Base-by-base conservation (phyloP, 768 basidiomycete genomes). In the Lentinula raphanica region DNA sequence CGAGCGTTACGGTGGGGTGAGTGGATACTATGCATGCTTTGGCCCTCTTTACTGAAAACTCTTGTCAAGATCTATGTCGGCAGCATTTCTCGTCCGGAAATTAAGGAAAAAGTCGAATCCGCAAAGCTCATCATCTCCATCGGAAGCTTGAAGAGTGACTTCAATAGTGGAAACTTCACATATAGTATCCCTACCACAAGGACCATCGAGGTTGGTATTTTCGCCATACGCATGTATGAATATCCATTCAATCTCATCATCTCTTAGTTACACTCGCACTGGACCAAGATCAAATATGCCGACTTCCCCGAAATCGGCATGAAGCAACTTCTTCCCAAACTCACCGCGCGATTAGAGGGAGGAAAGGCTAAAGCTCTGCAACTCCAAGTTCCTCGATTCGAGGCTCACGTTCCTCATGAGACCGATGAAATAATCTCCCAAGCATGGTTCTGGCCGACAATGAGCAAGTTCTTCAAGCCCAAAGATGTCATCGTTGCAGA, bases 111-210 rank as follows among this genome's bases (percentile, higher is more conserved):
- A 60, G 84, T 94, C 28, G 92, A 95, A 70, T 74, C 68, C 2
- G 85, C 91, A 3, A 88, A 86, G 62, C 74, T 94, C 42, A 84
- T 92, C 51, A 66, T 95, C 12, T 88, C 88, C 12, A 74, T 95
- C 58, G 90, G 91, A 3, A 71, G 74, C 1, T 73, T 91, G 50
- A 83, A 81, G 67, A 84, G 81, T 46, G 92, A 95, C 69, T 93
- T 92, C 76, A 95, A 95, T 70, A 91, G 90, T 1, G 93, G 92
- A 31, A 88, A 88, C 69, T 94, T 92, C 71, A 87, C 88, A 0
- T 92, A 90, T 65, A 81, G 80, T 50, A 85, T 88, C 46, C 83
- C 86, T 4, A 75, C 75, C 0, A 68, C 70, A 11, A 77, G 76
- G 39, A 84, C 82, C 13, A 74, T 92, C 60, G 90, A 90, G 77